Evolutionary conservation across 2,329 filamentous ascomycete species (phyloP).

Genomic region (Penicillium sp.): DNA sequence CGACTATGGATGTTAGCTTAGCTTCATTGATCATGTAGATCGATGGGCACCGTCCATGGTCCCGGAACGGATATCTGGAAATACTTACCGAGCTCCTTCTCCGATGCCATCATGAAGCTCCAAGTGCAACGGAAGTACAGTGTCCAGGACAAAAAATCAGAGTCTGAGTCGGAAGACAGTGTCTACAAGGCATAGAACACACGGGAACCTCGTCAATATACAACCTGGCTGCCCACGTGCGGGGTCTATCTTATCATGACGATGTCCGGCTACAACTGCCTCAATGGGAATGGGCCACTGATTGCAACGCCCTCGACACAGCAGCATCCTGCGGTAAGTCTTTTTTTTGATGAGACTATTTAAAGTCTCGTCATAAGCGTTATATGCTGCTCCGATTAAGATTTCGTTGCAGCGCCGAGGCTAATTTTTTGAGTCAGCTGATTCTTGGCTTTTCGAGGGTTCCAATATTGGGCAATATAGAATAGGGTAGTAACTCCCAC

Average conservation of each 20-base stretch:
- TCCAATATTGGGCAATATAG: no score
- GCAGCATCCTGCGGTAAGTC: background rate
- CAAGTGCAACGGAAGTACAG: background rate
- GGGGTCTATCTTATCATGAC: conserved; percentile 20
- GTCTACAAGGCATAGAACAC: background rate
- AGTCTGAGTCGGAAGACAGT: background rate
- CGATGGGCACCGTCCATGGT: background rate
- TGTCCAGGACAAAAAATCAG: background rate
- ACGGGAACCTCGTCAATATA: background rate
- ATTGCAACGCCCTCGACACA: background rate
- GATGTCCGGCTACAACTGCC: conserved; percentile 4
- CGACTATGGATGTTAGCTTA: conserved; percentile 6
- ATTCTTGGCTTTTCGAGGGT: background rate
- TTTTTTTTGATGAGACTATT: background rate
- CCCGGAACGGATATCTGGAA: background rate
- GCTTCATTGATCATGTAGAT: background rate
- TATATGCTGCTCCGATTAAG: background rate
- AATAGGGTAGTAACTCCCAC: background rate
- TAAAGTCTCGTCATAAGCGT: no score
- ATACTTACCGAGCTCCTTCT: conserved; percentile 10
- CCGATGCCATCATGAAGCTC: conserved; percentile 7
- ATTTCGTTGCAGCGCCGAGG: background rate
- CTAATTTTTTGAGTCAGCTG: background rate
- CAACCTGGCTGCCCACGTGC: conserved; percentile 2
- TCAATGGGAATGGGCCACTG: conserved; percentile 1